These are phyloP conservation scores for Phytophthora sp. DNA, from an alignment of 352 stramenopile species.

Conservation along the genomic window DNA sequence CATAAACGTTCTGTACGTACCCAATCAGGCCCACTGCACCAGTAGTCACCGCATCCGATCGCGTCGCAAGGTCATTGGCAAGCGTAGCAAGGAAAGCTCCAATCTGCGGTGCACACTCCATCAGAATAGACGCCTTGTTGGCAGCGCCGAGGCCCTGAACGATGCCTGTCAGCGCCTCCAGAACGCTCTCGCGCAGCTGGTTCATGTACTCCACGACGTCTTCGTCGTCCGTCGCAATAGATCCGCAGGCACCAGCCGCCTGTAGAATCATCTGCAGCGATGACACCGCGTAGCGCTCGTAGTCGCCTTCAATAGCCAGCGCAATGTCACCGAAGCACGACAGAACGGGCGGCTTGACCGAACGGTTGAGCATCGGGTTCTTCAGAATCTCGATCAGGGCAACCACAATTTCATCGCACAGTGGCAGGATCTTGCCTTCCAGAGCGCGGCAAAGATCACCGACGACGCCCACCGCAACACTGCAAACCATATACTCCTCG, in stretches of 20 bases:
- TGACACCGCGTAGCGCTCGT: slow-evolving; percentile 86
- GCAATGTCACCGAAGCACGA: slow-evolving; percentile 98
- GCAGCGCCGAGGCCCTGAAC: slow-evolving; percentile 93
- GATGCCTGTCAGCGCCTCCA: slow-evolving; percentile 98
- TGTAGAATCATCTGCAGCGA: slow-evolving; percentile 89
- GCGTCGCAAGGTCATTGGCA: slow-evolving; percentile 78
- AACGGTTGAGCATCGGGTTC: slow-evolving; percentile 92
- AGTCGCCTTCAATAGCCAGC: slow-evolving; percentile 94
- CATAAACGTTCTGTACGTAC: slow-evolving; percentile 47
- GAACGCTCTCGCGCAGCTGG: slow-evolving; percentile 93
- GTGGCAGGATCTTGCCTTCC: slow-evolving; percentile 90
- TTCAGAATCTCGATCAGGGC: slow-evolving; percentile 96
- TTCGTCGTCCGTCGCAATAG: slow-evolving; percentile 94
- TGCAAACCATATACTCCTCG: slow-evolving; percentile 97
- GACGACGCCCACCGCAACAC: slow-evolving; percentile 94
- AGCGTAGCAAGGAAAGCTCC: slow-evolving; percentile 90
- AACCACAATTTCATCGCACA: slow-evolving; percentile 95
- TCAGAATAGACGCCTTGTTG: slow-evolving; percentile 85
- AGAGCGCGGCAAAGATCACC: slow-evolving; percentile 96
- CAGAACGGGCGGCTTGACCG: slow-evolving; percentile 96
- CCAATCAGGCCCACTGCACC: slow-evolving; percentile 91
- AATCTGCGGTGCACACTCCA: slow-evolving; percentile 86
- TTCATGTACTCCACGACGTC: slow-evolving; percentile 99
- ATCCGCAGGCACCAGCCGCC: slow-evolving; percentile 84
- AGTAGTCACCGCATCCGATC: slow-evolving; percentile 91